These are phyloP conservation scores for Pleomassaria siparia DNA, from an alignment of 2,329 filamentous ascomycete species.

Conservation along the genomic window DNA sequence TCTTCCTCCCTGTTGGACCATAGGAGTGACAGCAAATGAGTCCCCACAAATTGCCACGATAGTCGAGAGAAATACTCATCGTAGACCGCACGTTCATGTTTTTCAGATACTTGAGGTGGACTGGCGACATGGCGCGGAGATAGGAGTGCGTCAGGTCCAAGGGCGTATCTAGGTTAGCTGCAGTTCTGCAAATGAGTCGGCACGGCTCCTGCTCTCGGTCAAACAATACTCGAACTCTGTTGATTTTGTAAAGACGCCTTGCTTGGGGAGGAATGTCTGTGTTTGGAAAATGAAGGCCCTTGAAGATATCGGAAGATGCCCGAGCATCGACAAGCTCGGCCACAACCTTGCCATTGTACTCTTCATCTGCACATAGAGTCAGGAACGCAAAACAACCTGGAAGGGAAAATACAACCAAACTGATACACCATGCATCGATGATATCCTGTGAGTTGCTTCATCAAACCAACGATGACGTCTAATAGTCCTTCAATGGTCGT, in stretches of 20 bases:
- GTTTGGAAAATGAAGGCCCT: constrained; percentile 10
- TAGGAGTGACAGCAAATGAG: constrained; percentile 12
- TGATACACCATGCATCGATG: constrained; percentile 9
- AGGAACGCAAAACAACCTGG: background rate
- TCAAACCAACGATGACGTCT: constrained; percentile 7
- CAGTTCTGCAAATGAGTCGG: constrained; percentile 6
- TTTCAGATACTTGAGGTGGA: constrained; percentile 9
- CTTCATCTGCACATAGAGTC: constrained; percentile 3
- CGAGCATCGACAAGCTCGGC: constrained; percentile 9
- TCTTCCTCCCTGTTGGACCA: constrained; percentile 3
- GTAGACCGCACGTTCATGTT: constrained; percentile 11
- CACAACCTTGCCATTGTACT: constrained; percentile 10
- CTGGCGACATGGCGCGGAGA: constrained; percentile 11
- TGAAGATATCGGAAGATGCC: constrained; percentile 6
- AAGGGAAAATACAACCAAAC: background rate
- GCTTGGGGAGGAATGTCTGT: constrained; percentile 10
- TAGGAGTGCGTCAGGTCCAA: constrained; percentile 11
- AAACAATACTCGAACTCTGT: constrained; percentile 10
- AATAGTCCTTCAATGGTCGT: constrained; percentile 1
- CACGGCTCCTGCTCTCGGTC: constrained; percentile 6
- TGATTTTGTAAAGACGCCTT: constrained; percentile 7
- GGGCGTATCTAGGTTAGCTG: constrained; percentile 2
- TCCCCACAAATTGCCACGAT: constrained; percentile 9
- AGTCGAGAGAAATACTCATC: constrained; percentile 10
- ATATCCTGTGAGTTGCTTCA: constrained; percentile 5